These are phyloP conservation scores for Diplodia sapinea DNA, from an alignment of 2,329 filamentous ascomycete species.

Conservation along the genomic window DNA sequence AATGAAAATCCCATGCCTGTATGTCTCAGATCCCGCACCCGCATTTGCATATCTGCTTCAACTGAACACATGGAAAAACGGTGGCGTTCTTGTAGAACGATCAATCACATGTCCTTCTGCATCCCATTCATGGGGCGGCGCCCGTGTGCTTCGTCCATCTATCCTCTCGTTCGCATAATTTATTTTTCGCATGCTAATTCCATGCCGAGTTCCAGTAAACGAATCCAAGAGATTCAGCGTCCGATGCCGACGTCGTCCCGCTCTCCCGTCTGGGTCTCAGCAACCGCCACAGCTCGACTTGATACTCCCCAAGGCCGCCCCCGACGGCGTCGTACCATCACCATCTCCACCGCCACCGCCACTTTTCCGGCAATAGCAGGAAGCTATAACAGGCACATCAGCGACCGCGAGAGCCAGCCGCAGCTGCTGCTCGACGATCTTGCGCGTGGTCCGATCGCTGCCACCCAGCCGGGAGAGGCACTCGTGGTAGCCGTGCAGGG, in stretches of 20 bases:
- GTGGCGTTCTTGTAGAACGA: too few species aligned
- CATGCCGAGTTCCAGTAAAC: too few species aligned
- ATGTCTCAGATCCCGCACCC: too few species aligned
- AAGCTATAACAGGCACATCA: slow-evolving; percentile 64
- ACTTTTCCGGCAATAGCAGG: slow-evolving; percentile 59
- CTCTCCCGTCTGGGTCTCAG: neutral
- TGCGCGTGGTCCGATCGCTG: slow-evolving; percentile 48
- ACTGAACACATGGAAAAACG: too few species aligned
- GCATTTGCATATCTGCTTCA: too few species aligned
- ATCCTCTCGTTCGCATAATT: too few species aligned
- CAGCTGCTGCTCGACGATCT: slow-evolving; percentile 57
- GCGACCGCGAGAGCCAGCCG: slow-evolving; percentile 60
- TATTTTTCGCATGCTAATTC: too few species aligned
- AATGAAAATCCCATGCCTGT: too few species aligned
- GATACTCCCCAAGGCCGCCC: neutral
- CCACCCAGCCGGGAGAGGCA: slow-evolving; percentile 65
- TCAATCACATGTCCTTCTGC: too few species aligned
- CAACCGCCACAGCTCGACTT: neutral
- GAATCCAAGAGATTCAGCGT: neutral
- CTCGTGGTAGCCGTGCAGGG: slow-evolving; percentile 74
- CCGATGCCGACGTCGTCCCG: neutral
- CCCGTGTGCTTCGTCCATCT: too few species aligned
- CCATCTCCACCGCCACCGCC: neutral
- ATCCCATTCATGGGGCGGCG: too few species aligned
- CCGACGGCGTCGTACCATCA: neutral